These are phyloP conservation scores for Malus hybrid DNA, from an alignment of 331 rosid genomes.

Conservation along the genomic window DNA sequence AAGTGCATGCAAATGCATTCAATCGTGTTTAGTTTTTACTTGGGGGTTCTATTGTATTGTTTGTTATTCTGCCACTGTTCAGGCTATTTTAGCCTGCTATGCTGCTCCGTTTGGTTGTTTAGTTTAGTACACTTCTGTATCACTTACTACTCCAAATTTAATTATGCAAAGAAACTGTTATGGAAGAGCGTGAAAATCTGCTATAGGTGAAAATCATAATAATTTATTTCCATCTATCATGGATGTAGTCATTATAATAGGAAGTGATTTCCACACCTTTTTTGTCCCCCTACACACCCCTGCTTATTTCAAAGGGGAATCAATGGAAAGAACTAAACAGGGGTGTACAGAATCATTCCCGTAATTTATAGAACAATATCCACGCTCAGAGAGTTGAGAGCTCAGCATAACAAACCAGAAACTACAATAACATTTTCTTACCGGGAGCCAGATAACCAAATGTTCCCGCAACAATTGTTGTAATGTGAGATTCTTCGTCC, in stretches of 20 bases:
- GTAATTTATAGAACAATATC: neutral
- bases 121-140: neutral
- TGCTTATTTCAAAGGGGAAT: too few species aligned
- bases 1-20: neutral
- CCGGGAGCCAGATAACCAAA: constrained; percentile 99
- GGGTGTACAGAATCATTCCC: too few species aligned
- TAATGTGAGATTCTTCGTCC: constrained; percentile 94
- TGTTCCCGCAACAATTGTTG: constrained; percentile 98
- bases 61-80: neutral
- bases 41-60: neutral
- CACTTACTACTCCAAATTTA: neutral
- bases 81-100: neutral
- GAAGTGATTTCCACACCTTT: too few species aligned
- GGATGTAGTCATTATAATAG: neutral
- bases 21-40: neutral
- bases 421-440: constrained; percentile 12
- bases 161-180: neutral
- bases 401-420: neutral
- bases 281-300: too few species aligned
- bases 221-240: neutral
- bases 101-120: neutral
- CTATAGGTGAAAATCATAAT: neutral
- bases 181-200: neutral
- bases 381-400: neutral
- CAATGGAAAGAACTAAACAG: too few species aligned